Base-by-base conservation (phyloP, 78 protist species). In the Speleostelium caveatum region DNA sequence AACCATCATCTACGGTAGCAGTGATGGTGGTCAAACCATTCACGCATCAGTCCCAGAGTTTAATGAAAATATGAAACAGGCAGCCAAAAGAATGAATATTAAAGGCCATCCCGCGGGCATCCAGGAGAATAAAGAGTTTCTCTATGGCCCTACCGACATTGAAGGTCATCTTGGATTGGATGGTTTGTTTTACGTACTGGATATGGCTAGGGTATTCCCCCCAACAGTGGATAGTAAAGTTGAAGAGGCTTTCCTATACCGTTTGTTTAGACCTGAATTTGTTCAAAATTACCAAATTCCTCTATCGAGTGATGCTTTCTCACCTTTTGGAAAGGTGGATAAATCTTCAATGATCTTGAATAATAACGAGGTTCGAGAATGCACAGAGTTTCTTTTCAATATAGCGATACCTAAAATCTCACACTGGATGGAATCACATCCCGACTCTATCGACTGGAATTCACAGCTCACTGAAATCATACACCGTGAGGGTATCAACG, bases 161-260 rank as follows among this genome's bases (percentile, higher is more conserved):
- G 95, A 91, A 49, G 95, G 95, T 30, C 95, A 91, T 35, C 41
- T 78, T 10, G 86, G 86, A 7, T 42, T 26, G 8, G 86, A 91
- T 58, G 72, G 66, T 19, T 56, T 75, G 24, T 91, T 79, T 83
- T 91, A 91, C 39, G 95, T 91, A 6, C 35, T 91, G 51, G 95
- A 91, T n/a, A 79, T 69, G 62, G 95, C 95, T 21, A 56, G 95
- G 32, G 89, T 78, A n/a, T 91, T 79, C 28, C 95, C 95, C 6
- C 95, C 95, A 22, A 36, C 68, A 24, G 66, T 33, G 2, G 86
- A 91, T 36, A 16, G 59, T 14, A 66, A 32, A 6, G 61, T 69
- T 12, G 83, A 76, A 5, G 86, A 86, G 33, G 41, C 94, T 7
- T 87, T 69, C 39, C 59, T 87, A 33, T 87, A 87, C 53, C 85